Base-by-base conservation (phyloP, 169 alveolate genomes). In the Plasmodium falciparum region DNA sequence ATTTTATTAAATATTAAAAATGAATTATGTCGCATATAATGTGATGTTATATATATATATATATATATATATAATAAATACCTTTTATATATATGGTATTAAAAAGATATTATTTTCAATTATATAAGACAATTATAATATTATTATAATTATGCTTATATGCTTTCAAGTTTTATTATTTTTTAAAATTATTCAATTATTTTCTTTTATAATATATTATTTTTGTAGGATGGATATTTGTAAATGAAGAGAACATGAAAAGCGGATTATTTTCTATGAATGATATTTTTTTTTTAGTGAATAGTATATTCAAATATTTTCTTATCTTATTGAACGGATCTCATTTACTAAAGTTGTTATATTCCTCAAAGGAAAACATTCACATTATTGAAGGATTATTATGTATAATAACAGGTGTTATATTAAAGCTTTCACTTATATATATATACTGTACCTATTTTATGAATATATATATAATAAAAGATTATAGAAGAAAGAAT, bases 241-340 rank as follows among this genome's bases (percentile, higher is more conserved):
- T 33, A 22, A 63, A 43, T 69, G 69, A 67, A 62, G 72, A 33
- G 59, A 83, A 56, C 70, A 83, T 83, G 91, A 83, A 83, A 83
- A 69, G 52, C 17, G 73, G 73, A 22, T 83, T 83, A 49, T 45
- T 83, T 20, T 83, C 91, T 24, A 29, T 83, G 43, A 69, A 83
- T 24, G 80, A 83, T 17, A 47, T 69, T 29, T 62, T 83, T 50
- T 83, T 69, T 72, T 58, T 83, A 69, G 74, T 83, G 26, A 73
- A 56, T 69, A 67, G 20, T 62, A 70, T 69, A 69, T 83, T 69
- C 20, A 83, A 83, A 58, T 83, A 83, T 62, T 69, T 83, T 20
- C 91, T 83, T 61, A 70, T 70, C 43, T 22, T 72, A 4, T 13
- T 83, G 43, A 69, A 83, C 50, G 91, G 91, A 52, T 49, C 70